phyloP scores from a whole-genome alignment of 345 rosid genomes.

The Gossypium herbaceum region DNA sequence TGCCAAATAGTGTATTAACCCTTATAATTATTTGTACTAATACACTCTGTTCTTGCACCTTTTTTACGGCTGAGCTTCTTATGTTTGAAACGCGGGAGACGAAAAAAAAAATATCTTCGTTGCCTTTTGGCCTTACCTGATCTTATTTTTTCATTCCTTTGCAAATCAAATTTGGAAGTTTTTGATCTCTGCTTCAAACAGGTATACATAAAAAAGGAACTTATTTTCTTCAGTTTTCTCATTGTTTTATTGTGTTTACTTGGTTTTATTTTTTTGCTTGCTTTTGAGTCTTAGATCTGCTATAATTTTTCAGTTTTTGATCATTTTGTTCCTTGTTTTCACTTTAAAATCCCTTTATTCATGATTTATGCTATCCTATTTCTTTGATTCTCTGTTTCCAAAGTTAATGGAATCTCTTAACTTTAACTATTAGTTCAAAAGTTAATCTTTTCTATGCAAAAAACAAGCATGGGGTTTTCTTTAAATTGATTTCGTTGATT shows the following conservation, averaged over 20 bases:
- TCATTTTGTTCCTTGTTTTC: background rate
- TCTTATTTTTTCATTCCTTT: background rate
- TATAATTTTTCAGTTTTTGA: background rate
- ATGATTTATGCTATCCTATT: background rate
- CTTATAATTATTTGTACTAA: background rate
- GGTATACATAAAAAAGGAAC: background rate
- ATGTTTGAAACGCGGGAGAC: conserved; percentile 5
- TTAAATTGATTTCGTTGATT: background rate
- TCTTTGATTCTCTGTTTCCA: background rate
- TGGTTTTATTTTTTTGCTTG: background rate
- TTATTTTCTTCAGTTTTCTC: background rate
- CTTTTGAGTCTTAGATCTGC: background rate
- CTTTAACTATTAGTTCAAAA: background rate
- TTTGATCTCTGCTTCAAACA: background rate
- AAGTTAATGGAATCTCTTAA: background rate
- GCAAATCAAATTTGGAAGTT: background rate
- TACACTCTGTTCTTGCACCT: background rate
- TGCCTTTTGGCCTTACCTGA: background rate
- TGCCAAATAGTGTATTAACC: no score
- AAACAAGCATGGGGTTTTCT: background rate
- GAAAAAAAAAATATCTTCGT: background rate
- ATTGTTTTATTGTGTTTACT: background rate
- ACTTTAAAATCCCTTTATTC: background rate
- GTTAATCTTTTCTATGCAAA: background rate
- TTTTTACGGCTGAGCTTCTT: background rate